Evolutionary conservation across 352 stramenopile species (phyloP), one percentile per base, ranked within the genome.

Genomic region (Globisporangium orthogonon): DNA sequence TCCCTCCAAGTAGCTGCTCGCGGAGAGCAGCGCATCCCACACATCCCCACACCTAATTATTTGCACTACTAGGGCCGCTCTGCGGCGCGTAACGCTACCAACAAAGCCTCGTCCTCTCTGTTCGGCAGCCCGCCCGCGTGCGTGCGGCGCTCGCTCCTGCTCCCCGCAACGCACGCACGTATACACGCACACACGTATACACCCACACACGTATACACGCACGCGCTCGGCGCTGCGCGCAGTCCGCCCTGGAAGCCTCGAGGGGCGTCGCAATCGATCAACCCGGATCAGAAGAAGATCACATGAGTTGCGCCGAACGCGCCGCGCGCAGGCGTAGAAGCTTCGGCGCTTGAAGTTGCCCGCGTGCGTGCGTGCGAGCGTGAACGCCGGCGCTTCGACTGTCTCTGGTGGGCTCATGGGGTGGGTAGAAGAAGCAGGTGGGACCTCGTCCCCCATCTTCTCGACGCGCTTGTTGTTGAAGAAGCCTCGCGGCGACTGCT

Each of bases 341-440:
- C 44, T 49, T 49, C 44, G n/a, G n/a, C 6, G 9, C 44, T 49
- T 49, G 44, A 49, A 49, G 44, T 49, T 49, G 44, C 44, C 7
- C 18, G n/a, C 44, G 18, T 31, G 44, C 44, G 44, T 49, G 44
- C 44, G 44, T 17, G 18, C 43, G n/a, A 48, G 15, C 41, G 33
- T 37, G 33, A 37, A 7, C 35, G 37, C 10, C 37, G 44, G 18
- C 44, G 44, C 44, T 49, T 49, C 44, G 44, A 49, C 44, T 49
- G 44, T 49, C 18, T 39, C 49, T 37, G 33, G 10, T 37, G 6
- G 6, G 33, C 33, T 37, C 33, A 9, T 11, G 33, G 10, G 33
- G 33, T 23, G 23, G 23, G 23, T 23, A 23, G 23, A 23, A 23
- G 23, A 23, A 23, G 23, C 23, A 23, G 23, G 23, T 23, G 23